phyloP scores from a whole-genome alignment of 202 grass and related monocot species.

The Schoenoplectus tabernaemontani region DNA sequence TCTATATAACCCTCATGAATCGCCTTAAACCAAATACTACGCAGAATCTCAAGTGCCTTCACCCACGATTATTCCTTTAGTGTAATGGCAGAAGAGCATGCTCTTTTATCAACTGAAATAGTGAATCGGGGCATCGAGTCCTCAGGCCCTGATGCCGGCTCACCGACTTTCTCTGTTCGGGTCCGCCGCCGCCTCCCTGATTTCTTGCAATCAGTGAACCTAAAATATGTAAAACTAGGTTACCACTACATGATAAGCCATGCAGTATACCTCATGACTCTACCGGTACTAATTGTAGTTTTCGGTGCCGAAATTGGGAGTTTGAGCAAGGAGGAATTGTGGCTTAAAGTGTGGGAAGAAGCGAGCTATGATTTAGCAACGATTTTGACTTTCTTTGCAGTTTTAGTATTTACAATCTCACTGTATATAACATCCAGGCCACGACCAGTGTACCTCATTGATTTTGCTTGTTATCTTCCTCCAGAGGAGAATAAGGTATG shows the following conservation, averaged over 20 bases:
- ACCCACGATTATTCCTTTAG: neutral
- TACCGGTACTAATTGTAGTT: slow-evolving; percentile 75
- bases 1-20: slow-evolving; percentile 12
- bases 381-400: slow-evolving; percentile 74
- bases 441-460: slow-evolving; percentile 86
- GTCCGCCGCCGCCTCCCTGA: slow-evolving; percentile 88
- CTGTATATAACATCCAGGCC: slow-evolving; percentile 91
- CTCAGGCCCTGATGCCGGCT: slow-evolving; percentile 86
- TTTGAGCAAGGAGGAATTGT: slow-evolving; percentile 75
- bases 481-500: slow-evolving; percentile 87
- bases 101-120: slow-evolving; percentile 88
- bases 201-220: slow-evolving; percentile 95
- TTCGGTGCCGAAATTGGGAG: slow-evolving; percentile 89
- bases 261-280: slow-evolving; percentile 81
- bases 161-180: slow-evolving; percentile 83
- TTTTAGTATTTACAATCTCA: slow-evolving; percentile 85
- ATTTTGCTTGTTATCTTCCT: slow-evolving; percentile 88
- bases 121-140: slow-evolving; percentile 85
- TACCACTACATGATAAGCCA: slow-evolving; percentile 98
- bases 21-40: neutral
- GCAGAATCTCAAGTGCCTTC: neutral
- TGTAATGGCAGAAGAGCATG: slow-evolving; percentile 60
- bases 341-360: slow-evolving; percentile 84
- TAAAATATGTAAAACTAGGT: slow-evolving; percentile 87
- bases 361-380: slow-evolving; percentile 93